phyloP scores from a whole-genome alignment of 2,329 filamentous ascomycete genomes.

The Ophiostoma populinum region DNA sequence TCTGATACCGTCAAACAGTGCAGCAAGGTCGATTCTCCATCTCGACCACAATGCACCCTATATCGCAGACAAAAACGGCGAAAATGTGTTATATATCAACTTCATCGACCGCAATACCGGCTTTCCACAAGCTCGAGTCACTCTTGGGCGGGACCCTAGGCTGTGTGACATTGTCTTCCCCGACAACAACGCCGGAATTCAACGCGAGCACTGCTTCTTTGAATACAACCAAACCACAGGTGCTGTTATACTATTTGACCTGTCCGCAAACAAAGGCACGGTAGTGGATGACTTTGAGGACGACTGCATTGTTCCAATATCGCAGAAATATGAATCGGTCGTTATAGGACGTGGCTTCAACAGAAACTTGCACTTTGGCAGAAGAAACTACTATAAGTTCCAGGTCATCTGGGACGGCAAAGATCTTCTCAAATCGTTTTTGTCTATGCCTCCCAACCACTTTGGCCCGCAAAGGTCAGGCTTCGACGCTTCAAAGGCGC shows the following conservation, averaged over 20 bases:
- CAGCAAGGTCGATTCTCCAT: too few species aligned
- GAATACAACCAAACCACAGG: conserved; percentile 12
- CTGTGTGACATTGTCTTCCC: too few species aligned
- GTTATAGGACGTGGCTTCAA: conserved; percentile 15
- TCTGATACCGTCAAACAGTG: too few species aligned
- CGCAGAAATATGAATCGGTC: conserved; percentile 10
- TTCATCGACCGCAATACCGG: too few species aligned
- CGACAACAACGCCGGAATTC: conserved; percentile 13
- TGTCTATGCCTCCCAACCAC: conserved; percentile 1
- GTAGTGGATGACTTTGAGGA: conserved; percentile 11
- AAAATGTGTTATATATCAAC: too few species aligned
- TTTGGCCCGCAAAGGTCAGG: not conserved
- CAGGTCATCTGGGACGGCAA: conserved; percentile 13
- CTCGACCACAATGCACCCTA: too few species aligned
- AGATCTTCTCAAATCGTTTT: conserved; percentile 11
- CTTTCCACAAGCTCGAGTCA: too few species aligned
- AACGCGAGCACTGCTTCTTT: conserved; percentile 14
- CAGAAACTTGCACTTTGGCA: conserved; percentile 13
- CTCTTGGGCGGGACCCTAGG: too few species aligned
- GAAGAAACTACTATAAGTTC: conserved; percentile 14
- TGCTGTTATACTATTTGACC: conserved; percentile 15
- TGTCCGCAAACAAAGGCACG: conserved; percentile 11
- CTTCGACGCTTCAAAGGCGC: conserved; percentile 4
- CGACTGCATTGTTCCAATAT: conserved; percentile 12
- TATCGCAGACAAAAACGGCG: too few species aligned